phyloP scores from a whole-genome alignment of 768 basidiomycete species.

The Rhizopogon vesiculosus region DNA sequence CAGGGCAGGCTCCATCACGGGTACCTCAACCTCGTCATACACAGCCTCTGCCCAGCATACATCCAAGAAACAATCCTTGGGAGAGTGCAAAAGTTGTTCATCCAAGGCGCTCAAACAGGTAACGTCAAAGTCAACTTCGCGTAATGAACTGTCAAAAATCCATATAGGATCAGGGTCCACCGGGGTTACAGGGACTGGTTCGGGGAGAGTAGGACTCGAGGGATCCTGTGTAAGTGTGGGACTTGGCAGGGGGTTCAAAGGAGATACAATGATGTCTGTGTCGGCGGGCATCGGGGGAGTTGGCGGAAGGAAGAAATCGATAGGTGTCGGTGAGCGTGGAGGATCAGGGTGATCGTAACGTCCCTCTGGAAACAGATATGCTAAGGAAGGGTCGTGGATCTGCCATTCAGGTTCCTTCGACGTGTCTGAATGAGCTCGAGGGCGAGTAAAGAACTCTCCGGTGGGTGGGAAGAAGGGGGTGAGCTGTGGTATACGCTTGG shows the following conservation, averaged over 20 bases:
- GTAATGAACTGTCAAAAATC: conserved; percentile 19
- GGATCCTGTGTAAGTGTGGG: background rate
- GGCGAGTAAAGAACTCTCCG: conserved; percentile 7
- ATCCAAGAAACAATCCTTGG: conserved; percentile 34
- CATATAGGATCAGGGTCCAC: background rate
- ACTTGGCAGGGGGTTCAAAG: background rate
- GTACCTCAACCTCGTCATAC: conserved; percentile 13
- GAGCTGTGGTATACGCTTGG: conserved; percentile 10
- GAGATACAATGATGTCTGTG: background rate
- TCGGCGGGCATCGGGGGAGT: background rate
- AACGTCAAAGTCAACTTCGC: conserved; percentile 30
- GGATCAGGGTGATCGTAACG: background rate
- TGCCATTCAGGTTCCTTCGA: background rate
- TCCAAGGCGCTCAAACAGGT: conserved; percentile 34
- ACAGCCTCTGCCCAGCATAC: conserved; percentile 36
- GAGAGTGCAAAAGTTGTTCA: conserved; percentile 34
- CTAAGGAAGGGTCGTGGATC: background rate
- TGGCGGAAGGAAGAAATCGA: background rate
- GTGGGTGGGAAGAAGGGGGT: conserved; percentile 17
- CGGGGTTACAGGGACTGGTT: background rate
- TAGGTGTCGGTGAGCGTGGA: background rate
- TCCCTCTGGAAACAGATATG: background rate
- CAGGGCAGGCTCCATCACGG: background rate
- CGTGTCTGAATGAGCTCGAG: conserved; percentile 11
- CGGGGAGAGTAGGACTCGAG: background rate